A percentile compares a stretch with the other conserved stretches of the same genome.
Evolutionary conservation across 129 eudicot genomes (phyloP).

Genomic region (Logfia minima): DNA sequence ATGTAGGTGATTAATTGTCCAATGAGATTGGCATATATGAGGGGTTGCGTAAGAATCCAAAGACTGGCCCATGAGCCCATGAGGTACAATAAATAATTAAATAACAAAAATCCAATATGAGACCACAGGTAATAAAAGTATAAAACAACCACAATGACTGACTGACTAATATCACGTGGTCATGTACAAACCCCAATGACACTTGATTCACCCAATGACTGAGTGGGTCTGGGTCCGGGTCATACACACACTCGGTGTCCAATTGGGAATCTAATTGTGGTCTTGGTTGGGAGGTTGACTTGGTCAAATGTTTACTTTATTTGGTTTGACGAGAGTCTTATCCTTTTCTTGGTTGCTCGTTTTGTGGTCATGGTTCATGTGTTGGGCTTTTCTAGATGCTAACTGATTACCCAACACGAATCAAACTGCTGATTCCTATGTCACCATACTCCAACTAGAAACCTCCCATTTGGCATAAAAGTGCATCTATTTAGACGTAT

Average conservation of each 20-base stretch:
- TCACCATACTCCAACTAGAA: constrained; percentile 16
- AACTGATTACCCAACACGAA: constrained; percentile 22
- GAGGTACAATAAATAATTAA: constrained; percentile 5
- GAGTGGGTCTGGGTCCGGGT: constrained; percentile 13
- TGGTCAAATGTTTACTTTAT: constrained; percentile 35
- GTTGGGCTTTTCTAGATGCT: constrained; percentile 30
- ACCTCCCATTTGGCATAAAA: no score
- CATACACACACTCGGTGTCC: constrained; percentile 8
- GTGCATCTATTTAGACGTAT: no score
- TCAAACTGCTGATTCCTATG: constrained; percentile 30
- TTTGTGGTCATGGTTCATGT: constrained; percentile 1
- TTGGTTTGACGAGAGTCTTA: constrained; percentile 25
- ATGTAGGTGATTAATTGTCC: background rate
- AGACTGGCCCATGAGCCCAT: constrained; percentile 19
- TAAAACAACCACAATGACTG: background rate
- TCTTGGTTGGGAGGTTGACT: constrained; percentile 25
- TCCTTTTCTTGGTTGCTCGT: constrained; percentile 15
- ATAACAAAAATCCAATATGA: constrained; percentile 35
- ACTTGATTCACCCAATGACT: constrained; percentile 20
- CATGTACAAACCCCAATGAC: constrained; percentile 13
- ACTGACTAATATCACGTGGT: constrained; percentile 25
- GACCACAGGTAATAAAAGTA: constrained; percentile 10
- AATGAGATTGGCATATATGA: constrained; percentile 19
- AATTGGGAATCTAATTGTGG: constrained; percentile 1
- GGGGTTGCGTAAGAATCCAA: constrained; percentile 38